Conservation (phyloP, 2,329 filamentous ascomycete species). For the Bipolaris bicolor region DNA sequence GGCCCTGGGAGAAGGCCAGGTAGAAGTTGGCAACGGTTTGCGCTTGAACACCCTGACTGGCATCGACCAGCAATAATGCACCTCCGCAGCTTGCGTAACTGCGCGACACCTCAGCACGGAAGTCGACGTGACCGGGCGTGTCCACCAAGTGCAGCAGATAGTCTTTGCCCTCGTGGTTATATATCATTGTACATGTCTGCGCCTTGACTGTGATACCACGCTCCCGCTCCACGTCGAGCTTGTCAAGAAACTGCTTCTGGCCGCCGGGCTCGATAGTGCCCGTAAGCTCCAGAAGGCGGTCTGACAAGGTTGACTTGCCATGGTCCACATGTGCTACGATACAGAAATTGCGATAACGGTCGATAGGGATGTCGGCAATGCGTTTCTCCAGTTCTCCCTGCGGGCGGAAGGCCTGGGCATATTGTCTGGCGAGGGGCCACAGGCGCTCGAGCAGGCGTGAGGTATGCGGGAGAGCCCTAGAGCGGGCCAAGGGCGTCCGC, state of each 20-base stretch:
- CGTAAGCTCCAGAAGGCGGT: constrained; percentile 89
- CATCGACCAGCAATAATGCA: constrained; percentile 86
- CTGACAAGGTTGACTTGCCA: constrained; percentile 94
- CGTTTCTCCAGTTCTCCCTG: constrained; percentile 64
- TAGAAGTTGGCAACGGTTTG: constrained; percentile 99
- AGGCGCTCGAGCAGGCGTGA: constrained; percentile 38
- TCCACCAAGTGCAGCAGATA: constrained; percentile 96
- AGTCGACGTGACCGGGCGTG: constrained; percentile 97
- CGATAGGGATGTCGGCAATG: constrained; percentile 77
- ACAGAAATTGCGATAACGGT: constrained; percentile 91
- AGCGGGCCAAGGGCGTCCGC: constrained; percentile 37
- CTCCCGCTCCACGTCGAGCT: constrained; percentile 94
- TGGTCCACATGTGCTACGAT: constrained; percentile 99
- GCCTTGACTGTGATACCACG: constrained; percentile 98
- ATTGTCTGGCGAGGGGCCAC: constrained; percentile 31
- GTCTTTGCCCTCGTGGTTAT: constrained; percentile 82
- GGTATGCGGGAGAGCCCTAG: constrained; percentile 20
- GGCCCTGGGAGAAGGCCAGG: constrained; percentile 88
- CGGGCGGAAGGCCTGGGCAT: constrained; percentile 48
- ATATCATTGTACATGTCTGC: constrained; percentile 97
- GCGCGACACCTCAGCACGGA: constrained; percentile 91
- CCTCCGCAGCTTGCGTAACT: constrained; percentile 97
- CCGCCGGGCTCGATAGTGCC: constrained; percentile 84
- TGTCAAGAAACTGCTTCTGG: constrained; percentile 96
- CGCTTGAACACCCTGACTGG: constrained; percentile 93